phyloP scores from a whole-genome alignment of 768 basidiomycete species.

The Mycena epipterygia region DNA sequence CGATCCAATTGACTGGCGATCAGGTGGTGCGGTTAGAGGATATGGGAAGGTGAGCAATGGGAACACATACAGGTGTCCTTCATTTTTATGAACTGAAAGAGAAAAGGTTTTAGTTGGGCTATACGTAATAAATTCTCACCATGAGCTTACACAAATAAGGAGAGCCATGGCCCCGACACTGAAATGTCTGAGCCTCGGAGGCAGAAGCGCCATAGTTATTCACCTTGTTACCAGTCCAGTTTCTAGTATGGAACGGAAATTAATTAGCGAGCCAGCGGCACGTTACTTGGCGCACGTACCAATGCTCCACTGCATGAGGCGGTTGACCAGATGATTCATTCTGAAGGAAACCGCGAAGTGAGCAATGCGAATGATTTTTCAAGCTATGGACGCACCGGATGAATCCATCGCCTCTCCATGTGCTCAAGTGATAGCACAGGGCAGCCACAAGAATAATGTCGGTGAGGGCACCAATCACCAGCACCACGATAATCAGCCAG shows the following conservation, averaged over 20 bases:
- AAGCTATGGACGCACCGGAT: too few species aligned
- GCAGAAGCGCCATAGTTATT: not conserved
- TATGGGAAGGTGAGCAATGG: not conserved
- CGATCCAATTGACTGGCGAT: conserved; percentile 23
- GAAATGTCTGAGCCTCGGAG: not conserved
- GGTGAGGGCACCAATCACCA: too few species aligned
- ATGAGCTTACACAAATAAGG: conserved; percentile 9
- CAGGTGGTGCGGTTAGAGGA: not conserved
- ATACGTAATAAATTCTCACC: not conserved
- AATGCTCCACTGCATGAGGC: too few species aligned
- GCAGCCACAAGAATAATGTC: too few species aligned
- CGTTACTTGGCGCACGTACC: not conserved
- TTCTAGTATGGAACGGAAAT: conserved; percentile 5
- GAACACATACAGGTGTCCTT: conserved; percentile 18
- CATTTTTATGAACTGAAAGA: conserved; percentile 25
- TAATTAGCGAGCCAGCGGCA: not conserved
- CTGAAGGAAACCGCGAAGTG: too few species aligned
- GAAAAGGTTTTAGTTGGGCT: not conserved
- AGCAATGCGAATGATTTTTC: too few species aligned
- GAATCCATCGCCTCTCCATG: too few species aligned
- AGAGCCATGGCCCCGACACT: not conserved
- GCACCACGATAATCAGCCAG: too few species aligned
- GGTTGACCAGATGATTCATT: too few species aligned
- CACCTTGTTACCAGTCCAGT: conserved; percentile 21
- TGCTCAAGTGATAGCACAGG: too few species aligned